phyloP scores from a whole-genome alignment of 148 eudicot genomes.

The Spergularia bocconei region DNA sequence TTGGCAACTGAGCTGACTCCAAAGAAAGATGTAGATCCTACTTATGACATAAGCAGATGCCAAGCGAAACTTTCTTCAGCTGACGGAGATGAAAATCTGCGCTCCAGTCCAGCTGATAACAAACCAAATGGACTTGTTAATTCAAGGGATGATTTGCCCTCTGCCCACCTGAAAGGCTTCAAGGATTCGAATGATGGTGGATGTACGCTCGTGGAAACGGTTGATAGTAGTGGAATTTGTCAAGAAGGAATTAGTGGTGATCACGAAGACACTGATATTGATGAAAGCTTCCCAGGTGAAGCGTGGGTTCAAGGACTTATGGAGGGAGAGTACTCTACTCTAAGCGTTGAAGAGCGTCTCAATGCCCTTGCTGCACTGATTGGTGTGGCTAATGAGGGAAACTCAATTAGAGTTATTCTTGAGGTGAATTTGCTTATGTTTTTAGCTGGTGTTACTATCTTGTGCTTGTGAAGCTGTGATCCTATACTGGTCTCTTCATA shows the following conservation, averaged over 20 bases:
- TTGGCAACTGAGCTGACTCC: slow-evolving; percentile 43
- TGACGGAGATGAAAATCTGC: slow-evolving; percentile 31
- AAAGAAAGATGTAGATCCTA: slow-evolving; percentile 33
- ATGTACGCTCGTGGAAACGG: slow-evolving; percentile 33
- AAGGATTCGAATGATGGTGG: slow-evolving; percentile 32
- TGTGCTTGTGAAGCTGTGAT: background rate
- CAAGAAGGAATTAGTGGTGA: slow-evolving; percentile 31
- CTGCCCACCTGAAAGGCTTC: slow-evolving; percentile 33
- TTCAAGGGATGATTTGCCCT: slow-evolving; percentile 27
- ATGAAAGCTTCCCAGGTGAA: slow-evolving; percentile 64
- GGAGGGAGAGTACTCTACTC: slow-evolving; percentile 77
- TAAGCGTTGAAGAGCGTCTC: slow-evolving; percentile 87
- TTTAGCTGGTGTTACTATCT: background rate
- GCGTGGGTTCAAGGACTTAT: slow-evolving; percentile 88
- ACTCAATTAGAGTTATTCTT: slow-evolving; percentile 60
- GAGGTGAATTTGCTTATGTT: slow-evolving; percentile 45
- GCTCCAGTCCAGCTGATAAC: slow-evolving; percentile 19
- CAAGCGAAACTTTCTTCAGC: slow-evolving; percentile 26
- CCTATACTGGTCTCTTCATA: background rate
- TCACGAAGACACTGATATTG: slow-evolving; percentile 57
- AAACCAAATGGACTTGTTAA: slow-evolving; percentile 30
- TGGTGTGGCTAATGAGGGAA: slow-evolving; percentile 90
- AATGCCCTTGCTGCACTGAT: slow-evolving; percentile 78
- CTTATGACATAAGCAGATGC: slow-evolving; percentile 29
- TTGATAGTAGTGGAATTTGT: slow-evolving; percentile 30